Evolutionary conservation across 495 filamentous ascomycete genomes (phyloP).

Genomic region (Daldinia caldariorum): DNA sequence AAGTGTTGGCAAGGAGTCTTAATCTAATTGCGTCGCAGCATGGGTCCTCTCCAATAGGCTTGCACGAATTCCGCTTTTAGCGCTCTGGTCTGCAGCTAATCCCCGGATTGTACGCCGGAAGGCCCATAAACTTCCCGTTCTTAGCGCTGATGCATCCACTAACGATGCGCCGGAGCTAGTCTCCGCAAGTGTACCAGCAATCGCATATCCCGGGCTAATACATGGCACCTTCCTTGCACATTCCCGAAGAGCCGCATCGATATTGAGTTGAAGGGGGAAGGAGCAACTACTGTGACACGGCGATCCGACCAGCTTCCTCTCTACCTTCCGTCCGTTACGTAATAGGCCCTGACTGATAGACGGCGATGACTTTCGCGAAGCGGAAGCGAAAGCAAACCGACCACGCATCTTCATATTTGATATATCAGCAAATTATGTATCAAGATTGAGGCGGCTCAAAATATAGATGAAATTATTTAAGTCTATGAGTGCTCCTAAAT

Average conservation of each 20-base stretch:
- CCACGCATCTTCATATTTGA: constrained; percentile 9
- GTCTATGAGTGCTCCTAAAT: neutral
- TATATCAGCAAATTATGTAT: neutral
- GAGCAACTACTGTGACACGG: constrained; percentile 17
- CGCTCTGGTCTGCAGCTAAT: constrained; percentile 13
- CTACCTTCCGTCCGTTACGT: constrained; percentile 23
- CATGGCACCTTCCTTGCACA: constrained; percentile 4
- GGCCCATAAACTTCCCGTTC: constrained; percentile 21
- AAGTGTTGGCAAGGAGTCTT: neutral
- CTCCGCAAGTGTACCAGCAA: neutral
- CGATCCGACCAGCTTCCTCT: neutral
- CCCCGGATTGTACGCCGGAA: constrained; percentile 19
- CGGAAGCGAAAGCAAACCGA: constrained; percentile 5
- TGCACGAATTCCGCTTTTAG: constrained; percentile 25
- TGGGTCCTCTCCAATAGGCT: neutral
- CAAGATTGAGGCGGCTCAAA: no score
- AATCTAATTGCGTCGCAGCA: constrained; percentile 22
- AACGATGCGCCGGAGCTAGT: neutral
- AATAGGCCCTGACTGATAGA: constrained; percentile 6
- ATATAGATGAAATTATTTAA: no score
- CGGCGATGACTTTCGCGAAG: neutral
- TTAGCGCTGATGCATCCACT: constrained; percentile 27
- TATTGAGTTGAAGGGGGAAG: constrained; percentile 6
- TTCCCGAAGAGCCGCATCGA: constrained; percentile 34
- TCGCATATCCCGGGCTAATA: neutral